Conservation (phyloP, 2,329 filamentous ascomycete species). For the Colletotrichum chrysophilum region DNA sequence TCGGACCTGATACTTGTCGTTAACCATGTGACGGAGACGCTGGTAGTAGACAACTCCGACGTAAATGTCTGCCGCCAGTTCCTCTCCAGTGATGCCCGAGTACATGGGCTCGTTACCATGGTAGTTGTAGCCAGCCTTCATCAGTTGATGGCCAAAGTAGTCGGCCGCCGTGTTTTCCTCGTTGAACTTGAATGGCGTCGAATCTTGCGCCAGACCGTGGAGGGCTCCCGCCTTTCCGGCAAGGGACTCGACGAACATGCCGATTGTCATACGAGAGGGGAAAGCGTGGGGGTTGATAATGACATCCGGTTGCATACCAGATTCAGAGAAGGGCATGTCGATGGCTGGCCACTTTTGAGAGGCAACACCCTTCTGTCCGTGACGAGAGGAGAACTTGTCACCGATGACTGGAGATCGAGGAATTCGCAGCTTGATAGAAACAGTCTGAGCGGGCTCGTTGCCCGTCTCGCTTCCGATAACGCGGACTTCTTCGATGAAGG, state of each 20-base stretch:
- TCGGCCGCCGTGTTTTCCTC: slow-evolving; percentile 91
- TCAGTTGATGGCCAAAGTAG: slow-evolving; percentile 95
- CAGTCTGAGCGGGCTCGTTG: slow-evolving; percentile 81
- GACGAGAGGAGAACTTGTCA: slow-evolving; percentile 98
- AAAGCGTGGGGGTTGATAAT: slow-evolving; percentile 99
- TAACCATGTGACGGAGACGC: slow-evolving; percentile 97
- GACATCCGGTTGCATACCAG: slow-evolving; percentile 93
- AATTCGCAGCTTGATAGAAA: slow-evolving; percentile 92
- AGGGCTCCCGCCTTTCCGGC: slow-evolving; percentile 94
- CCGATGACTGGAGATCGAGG: slow-evolving; percentile 92
- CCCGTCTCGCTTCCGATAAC: slow-evolving; percentile 86
- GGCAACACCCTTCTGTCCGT: slow-evolving; percentile 96
- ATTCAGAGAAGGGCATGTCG: slow-evolving; percentile 97
- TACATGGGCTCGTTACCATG: slow-evolving; percentile 99
- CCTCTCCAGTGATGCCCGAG: slow-evolving; percentile 93
- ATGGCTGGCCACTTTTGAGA: slow-evolving; percentile 94
- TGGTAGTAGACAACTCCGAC: slow-evolving; percentile 98
- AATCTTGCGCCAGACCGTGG: slow-evolving; percentile 95
- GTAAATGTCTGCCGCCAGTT: slow-evolving; percentile 94
- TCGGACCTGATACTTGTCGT: slow-evolving; percentile 98
- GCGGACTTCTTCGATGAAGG: slow-evolving; percentile 91
- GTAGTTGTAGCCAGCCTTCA: slow-evolving; percentile 96
- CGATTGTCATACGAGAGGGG: slow-evolving; percentile 99
- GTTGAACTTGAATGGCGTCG: slow-evolving; percentile 92
- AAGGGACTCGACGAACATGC: slow-evolving; percentile 98